Evolutionary conservation across 1,284 basidiomycete genomes (phyloP).

Genomic region (Phellopilus nigrolimitatus): DNA sequence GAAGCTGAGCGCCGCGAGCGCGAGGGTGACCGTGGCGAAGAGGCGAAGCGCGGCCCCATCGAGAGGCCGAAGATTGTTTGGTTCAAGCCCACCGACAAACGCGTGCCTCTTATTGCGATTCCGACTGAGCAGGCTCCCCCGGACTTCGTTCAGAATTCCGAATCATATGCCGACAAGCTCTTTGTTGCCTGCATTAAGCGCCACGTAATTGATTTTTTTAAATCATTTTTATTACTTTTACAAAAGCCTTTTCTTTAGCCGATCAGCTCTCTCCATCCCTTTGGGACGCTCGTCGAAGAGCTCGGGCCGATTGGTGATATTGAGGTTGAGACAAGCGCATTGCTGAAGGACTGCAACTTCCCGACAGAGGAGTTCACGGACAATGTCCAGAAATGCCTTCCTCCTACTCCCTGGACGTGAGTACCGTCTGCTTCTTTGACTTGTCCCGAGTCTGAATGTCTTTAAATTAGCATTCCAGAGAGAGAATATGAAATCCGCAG

Average conservation of each 20-base stretch:
- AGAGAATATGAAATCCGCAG: conserved; percentile 83
- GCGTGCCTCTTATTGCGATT: conserved; percentile 97
- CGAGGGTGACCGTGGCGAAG: conserved; percentile 85
- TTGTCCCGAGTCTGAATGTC: conserved; percentile 8
- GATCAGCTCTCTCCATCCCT: conserved; percentile 96
- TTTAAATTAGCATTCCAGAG: conserved; percentile 72
- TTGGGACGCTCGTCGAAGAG: conserved; percentile 97
- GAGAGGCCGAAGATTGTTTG: conserved; percentile 99
- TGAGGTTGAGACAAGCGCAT: conserved; percentile 95
- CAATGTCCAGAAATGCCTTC: conserved; percentile 92
- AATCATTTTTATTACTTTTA: conserved; percentile 20
- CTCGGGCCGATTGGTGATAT: conserved; percentile 97
- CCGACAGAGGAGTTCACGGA: conserved; percentile 91
- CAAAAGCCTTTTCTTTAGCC: conserved; percentile 46
- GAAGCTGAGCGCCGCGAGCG: conserved; percentile 96
- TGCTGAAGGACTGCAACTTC: conserved; percentile 98
- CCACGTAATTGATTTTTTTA: conserved; percentile 51
- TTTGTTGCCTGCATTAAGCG: conserved; percentile 99
- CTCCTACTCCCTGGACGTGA: conserved; percentile 90
- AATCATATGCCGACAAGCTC: conserved; percentile 84
- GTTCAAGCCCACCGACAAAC: conserved; percentile 99
- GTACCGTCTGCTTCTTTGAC: conserved; percentile 29
- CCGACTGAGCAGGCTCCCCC: conserved; percentile 98
- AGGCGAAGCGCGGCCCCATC: conserved; percentile 67
- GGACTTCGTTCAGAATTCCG: conserved; percentile 95